Evolutionary conservation across 805 yeast genomes (phyloP).

Genomic region (Cephaloascus albidus): DNA sequence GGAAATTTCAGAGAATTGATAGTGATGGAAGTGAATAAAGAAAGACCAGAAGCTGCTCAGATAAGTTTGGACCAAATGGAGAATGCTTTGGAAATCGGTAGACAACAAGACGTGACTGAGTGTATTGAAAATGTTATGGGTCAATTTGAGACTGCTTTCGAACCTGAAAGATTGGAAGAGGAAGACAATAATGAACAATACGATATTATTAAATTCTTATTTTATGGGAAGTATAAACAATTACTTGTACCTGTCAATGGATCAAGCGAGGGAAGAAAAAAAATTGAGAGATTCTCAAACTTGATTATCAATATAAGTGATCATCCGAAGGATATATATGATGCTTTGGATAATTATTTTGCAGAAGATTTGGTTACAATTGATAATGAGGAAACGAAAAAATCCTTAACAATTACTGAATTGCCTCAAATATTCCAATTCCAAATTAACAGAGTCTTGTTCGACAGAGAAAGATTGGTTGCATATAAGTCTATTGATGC

Average conservation of each 20-base stretch:
- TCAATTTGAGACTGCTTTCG: conserved; percentile 82
- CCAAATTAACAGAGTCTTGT: conserved; percentile 91
- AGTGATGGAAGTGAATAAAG: background rate
- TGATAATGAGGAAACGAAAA: conserved; percentile 65
- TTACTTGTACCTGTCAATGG: conserved; percentile 42
- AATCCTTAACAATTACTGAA: conserved; percentile 60
- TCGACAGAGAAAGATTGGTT: conserved; percentile 61
- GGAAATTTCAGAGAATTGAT: too few relatives aligned
- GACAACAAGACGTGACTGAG: conserved; percentile 97
- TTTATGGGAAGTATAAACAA: conserved; percentile 83
- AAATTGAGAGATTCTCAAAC: conserved; percentile 70
- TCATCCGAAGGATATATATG: conserved; percentile 83
- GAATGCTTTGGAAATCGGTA: conserved; percentile 68
- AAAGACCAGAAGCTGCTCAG: conserved; percentile 1
- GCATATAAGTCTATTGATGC: conserved; percentile 81
- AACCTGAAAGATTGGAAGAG: conserved; percentile 50
- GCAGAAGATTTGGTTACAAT: conserved; percentile 61
- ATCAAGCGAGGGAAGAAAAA: conserved; percentile 30
- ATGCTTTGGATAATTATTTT: conserved; percentile 80
- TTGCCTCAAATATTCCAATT: conserved; percentile 81
- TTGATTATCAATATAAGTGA: conserved; percentile 80
- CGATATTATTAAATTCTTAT: conserved; percentile 71
- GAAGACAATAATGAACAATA: conserved; percentile 67
- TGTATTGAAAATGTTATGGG: conserved; percentile 90
- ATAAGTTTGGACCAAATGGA: conserved; percentile 59